Base-by-base conservation (phyloP, 768 basidiomycete species). In the Tricholoma flavovirens region DNA sequence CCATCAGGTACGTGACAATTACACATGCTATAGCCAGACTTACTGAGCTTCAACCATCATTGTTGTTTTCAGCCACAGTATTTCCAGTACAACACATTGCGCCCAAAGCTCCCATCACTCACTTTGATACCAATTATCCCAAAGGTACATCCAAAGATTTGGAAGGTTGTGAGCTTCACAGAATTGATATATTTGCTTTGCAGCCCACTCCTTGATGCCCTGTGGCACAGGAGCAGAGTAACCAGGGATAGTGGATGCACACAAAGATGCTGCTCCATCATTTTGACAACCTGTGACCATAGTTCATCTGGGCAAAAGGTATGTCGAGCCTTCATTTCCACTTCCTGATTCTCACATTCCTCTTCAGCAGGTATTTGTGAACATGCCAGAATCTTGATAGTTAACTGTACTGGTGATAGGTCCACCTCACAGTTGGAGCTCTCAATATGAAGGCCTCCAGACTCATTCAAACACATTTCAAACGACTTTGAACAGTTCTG, bases 61-160 rank as follows among this genome's bases (percentile, higher is more conserved):
- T n/a, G n/a, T n/a, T 14, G 21, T 45, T 14, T 45, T 45, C 6
- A 45, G 22, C 12, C 43, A 14, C 2, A 22, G 43, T 24, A 45
- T 45, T 24, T 45, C 43, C 26, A 10, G 21, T 24, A 24, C 43
- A 2, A 45, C 10, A 45, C 43, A 45, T 24, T 63, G 56, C 1
- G 66, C 65, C 67, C 66, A 70, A 1, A 70, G 60, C 40, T 66
- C 64, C 69, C 69, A 70, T 30, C 62, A 58, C 10, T 61, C 62
- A 8, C 17, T 17, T 11, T 57, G 48, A 53, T 65, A 66, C 66
- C 66, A 67, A 40, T 66, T 67, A 53, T 66, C 56, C 64, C 68
- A 56, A 56, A 64, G 48, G 62, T 65, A 60, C 2, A 36, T 46
- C 54, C 54, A 55, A 29, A 55, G 43, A 12, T 45, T 45, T 1